These are phyloP conservation scores for Taxillus chinensis DNA, from an alignment of 164 flowering plant species.

Conservation along the genomic window DNA sequence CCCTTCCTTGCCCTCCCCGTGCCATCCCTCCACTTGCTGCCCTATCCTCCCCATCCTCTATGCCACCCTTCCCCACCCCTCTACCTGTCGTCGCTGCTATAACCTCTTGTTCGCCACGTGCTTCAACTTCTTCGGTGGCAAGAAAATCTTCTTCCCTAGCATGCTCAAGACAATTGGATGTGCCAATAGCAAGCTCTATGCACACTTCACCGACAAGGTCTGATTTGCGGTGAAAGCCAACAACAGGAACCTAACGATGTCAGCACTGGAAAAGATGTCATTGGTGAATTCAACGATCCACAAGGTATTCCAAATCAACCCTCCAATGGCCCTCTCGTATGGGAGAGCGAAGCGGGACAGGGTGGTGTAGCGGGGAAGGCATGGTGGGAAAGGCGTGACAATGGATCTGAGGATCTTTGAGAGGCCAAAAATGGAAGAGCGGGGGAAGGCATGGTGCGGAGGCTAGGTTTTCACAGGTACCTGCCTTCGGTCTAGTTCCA, in stretches of 20 bases:
- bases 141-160: constrained; percentile 60
- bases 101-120: constrained; percentile 71
- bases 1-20: too few relatives aligned
- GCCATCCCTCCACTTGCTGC: too few relatives aligned
- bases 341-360: constrained; percentile 55
- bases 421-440: constrained; percentile 57
- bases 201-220: constrained; percentile 51
- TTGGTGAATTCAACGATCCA: constrained; percentile 66
- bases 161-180: constrained; percentile 64
- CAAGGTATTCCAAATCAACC: constrained; percentile 64
- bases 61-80: too few relatives aligned
- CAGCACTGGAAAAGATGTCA: constrained; percentile 58
- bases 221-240: constrained; percentile 34
- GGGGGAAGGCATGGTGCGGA: constrained; percentile 53
- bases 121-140: constrained; percentile 78
- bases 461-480: too few relatives aligned
- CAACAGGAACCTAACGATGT: constrained; percentile 55
- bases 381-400: constrained; percentile 46
- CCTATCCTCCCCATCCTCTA: too few relatives aligned
- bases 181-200: constrained; percentile 51
- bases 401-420: constrained; percentile 57
- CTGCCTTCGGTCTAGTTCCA: too few relatives aligned
- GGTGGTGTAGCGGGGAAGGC: constrained; percentile 36
- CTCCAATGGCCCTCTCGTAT: constrained; percentile 64
- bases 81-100: too few relatives aligned